These are phyloP conservation scores for Suillus placidus DNA, from an alignment of 768 basidiomycete genomes.

Conservation along the genomic window DNA sequence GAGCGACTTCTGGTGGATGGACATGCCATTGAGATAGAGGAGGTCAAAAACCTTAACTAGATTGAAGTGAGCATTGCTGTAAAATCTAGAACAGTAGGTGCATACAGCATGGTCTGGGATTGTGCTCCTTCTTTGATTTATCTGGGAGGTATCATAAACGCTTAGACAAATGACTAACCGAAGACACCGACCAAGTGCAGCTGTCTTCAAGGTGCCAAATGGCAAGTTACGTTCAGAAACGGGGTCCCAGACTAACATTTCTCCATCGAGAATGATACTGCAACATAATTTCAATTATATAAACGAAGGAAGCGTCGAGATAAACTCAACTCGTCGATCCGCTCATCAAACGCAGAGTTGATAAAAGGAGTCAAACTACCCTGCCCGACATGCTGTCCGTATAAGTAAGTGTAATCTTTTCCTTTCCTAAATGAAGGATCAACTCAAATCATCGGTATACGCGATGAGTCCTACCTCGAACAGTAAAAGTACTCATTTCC, in stretches of 20 bases:
- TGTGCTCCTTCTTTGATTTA: conserved; percentile 66
- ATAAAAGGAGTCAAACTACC: conserved; percentile 92
- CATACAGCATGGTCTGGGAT: conserved; percentile 88
- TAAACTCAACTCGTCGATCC: conserved; percentile 75
- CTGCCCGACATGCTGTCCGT: conserved; percentile 78
- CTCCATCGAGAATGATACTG: conserved; percentile 94
- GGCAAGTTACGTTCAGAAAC: conserved; percentile 84
- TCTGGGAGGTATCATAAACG: conserved; percentile 43
- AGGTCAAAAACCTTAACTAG: conserved; percentile 98
- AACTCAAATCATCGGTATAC: background rate
- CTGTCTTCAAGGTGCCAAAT: conserved; percentile 93
- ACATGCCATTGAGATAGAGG: conserved; percentile 83
- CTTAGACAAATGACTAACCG: background rate
- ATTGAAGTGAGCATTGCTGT: conserved; percentile 31
- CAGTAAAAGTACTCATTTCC: conserved; percentile 92
- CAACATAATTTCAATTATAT: conserved; percentile 13
- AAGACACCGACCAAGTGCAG: conserved; percentile 69
- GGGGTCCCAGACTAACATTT: conserved; percentile 99
- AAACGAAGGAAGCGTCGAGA: background rate
- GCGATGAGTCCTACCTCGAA: conserved; percentile 60
- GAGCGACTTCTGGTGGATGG: conserved; percentile 71
- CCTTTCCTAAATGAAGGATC: conserved; percentile 62
- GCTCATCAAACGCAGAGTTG: conserved; percentile 69
- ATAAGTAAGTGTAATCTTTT: conserved; percentile 89
- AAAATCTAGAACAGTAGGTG: background rate